phyloP scores from a whole-genome alignment of 257 asterid genomes.

The Paraleonurus japonicus region DNA sequence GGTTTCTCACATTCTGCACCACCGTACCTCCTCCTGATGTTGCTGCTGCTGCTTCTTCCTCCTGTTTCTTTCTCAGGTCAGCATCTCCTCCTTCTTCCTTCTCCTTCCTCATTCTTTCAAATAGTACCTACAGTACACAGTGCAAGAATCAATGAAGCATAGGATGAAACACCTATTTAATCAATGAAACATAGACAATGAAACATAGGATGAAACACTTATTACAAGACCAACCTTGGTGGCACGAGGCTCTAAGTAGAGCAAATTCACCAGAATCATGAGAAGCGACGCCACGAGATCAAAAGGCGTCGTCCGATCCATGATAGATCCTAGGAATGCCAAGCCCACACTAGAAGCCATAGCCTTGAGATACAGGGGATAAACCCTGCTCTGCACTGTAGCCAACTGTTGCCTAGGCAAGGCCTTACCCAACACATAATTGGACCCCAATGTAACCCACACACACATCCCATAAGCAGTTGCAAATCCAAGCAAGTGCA shows the following conservation, averaged over 20 bases:
- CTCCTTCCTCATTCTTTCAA: conserved; percentile 57
- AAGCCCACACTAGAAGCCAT: conserved; percentile 51
- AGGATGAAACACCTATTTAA: no score
- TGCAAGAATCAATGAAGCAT: no score
- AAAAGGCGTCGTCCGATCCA: no score
- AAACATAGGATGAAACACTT: no score
- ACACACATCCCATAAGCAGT: conserved; percentile 52
- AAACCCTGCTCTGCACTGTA: conserved; percentile 54
- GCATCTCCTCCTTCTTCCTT: conserved; percentile 51
- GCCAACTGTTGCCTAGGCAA: conserved; percentile 60
- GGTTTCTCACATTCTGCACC: conserved; percentile 21
- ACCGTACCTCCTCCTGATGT: not conserved
- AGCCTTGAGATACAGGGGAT: conserved; percentile 51
- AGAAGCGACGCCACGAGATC: conserved; percentile 40
- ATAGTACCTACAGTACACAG: conserved; percentile 59
- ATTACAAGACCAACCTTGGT: conserved; percentile 39
- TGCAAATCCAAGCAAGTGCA: conserved; percentile 48
- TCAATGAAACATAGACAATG: no score
- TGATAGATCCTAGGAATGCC: conserved; percentile 42
- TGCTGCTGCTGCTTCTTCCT: not conserved
- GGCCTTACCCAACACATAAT: conserved; percentile 39
- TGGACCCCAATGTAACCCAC: conserved; percentile 64
- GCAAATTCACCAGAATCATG: conserved; percentile 42
- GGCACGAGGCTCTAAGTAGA: conserved; percentile 59
- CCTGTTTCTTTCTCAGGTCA: not conserved